phyloP scores from a whole-genome alignment of 495 filamentous ascomycete genomes.

The Chaetomidium leptoderma region DNA sequence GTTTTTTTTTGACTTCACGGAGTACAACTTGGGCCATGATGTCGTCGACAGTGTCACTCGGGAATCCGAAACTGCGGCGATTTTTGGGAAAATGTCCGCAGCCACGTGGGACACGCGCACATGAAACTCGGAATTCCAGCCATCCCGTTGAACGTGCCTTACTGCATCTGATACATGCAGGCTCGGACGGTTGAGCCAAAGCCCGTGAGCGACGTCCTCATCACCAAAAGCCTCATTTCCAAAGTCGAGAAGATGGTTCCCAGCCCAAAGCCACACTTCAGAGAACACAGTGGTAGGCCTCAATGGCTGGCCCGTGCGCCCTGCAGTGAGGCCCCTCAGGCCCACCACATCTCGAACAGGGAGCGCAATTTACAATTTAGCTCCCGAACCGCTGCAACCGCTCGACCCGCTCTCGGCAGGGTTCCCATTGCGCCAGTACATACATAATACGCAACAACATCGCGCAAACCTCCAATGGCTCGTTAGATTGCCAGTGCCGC shows the following conservation, averaged over 20 bases:
- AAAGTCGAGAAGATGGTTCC: too few species aligned
- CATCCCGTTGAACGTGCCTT: too few species aligned
- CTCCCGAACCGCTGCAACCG: constrained; percentile 1
- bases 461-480: not conserved
- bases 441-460: too few species aligned
- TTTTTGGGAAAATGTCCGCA: not conserved
- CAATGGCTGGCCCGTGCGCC: not conserved
- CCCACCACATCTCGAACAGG: not conserved
- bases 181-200: too few species aligned
- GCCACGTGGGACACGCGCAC: too few species aligned
- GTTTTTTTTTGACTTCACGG: not conserved
- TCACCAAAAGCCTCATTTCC: not conserved
- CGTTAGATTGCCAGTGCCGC: not conserved
- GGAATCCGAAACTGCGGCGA: not conserved
- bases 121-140: too few species aligned
- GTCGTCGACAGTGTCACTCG: not conserved
- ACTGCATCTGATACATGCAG: too few species aligned
- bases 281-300: too few species aligned
- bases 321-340: not conserved
- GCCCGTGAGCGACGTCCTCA: too few species aligned
- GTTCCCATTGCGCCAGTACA: not conserved
- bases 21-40: not conserved
- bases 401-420: not conserved
- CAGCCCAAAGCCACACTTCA: too few species aligned
- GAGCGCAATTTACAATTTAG: not conserved